Evolutionary conservation across 345 rosid species (phyloP).

Genomic region (Citrus inodora): DNA sequence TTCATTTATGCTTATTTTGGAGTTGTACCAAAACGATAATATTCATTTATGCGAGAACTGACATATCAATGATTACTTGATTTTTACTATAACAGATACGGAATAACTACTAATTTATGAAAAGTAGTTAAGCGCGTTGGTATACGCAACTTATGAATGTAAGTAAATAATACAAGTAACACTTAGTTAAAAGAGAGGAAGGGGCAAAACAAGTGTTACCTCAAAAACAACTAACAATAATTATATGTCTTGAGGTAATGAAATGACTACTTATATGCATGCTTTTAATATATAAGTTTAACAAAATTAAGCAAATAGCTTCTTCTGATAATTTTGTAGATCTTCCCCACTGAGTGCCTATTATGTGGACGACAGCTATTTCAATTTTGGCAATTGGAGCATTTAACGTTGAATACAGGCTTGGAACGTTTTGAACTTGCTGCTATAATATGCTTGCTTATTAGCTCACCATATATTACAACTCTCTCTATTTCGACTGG

Average conservation of each 20-base stretch:
- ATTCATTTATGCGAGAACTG: not conserved
- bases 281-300: too few species aligned
- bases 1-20: not conserved
- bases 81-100: not conserved
- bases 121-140: not conserved
- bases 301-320: not conserved
- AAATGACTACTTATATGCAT: too few species aligned
- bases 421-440: not conserved
- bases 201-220: too few species aligned
- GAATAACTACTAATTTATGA: too few species aligned
- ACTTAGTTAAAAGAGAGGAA: too few species aligned
- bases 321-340: not conserved
- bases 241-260: too few species aligned
- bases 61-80: not conserved
- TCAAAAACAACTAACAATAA: too few species aligned
- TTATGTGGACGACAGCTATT: not conserved
- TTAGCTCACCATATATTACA: not conserved
- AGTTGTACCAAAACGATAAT: not conserved
- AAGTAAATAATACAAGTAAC: too few species aligned
- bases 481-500: not conserved
- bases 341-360: not conserved
- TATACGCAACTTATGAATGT: too few species aligned
- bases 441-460: not conserved
- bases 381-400: not conserved
- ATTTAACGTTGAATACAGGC: slow-evolving; percentile 1